Evolutionary conservation across 129 eudicot genomes (phyloP).

Genomic region (Kitagawia praeruptora): DNA sequence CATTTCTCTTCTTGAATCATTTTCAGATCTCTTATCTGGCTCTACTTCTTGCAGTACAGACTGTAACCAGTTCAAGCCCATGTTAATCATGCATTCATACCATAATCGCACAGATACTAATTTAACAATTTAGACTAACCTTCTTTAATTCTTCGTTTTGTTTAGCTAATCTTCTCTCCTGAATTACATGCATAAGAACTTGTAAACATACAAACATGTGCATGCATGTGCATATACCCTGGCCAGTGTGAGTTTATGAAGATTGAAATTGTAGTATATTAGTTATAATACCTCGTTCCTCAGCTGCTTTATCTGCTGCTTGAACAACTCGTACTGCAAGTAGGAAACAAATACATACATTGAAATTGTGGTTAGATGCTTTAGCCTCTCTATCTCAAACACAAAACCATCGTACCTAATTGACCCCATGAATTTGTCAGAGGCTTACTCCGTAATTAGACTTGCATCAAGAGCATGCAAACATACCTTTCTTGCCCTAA

Average conservation of each 20-base stretch:
- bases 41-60: neutral
- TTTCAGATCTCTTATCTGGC: neutral
- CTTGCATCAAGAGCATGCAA: neutral
- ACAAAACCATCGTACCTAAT: neutral
- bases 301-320: slow-evolving; percentile 2
- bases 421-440: neutral
- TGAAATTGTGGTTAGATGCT: neutral
- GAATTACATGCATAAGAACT: neutral
- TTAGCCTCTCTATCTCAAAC: neutral
- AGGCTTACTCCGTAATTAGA: neutral
- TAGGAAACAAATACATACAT: neutral
- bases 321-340: neutral
- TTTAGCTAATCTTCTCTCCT: neutral
- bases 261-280: neutral
- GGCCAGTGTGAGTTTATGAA: neutral
- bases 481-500: slow-evolving; percentile 34
- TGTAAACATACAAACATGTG: neutral
- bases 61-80: neutral
- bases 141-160: neutral
- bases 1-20: neutral
- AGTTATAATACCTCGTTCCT: neutral
- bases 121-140: neutral
- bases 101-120: neutral
- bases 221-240: neutral
- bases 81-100: neutral